Base-by-base conservation (phyloP, 228 moss, liverwort and hornwort genomes). In the Sphagnum magellanicum region DNA sequence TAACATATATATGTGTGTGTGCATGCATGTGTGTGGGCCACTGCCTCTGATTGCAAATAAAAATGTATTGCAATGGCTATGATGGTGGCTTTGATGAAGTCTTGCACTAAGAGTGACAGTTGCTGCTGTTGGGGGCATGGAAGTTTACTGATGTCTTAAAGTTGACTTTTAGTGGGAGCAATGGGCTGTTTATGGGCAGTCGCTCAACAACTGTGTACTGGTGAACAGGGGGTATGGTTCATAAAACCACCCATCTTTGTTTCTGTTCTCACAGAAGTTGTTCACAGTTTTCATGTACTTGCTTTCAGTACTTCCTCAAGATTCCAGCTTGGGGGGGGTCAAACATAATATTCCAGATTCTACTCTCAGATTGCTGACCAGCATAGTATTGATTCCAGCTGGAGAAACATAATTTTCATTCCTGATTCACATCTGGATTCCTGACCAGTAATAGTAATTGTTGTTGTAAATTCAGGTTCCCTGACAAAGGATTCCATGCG, bases 171-270 rank as follows among this genome's bases (percentile, higher is more conserved):
- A 69, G 69, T 69, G 59, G 69, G 69, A 69, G 69, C 69, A 69
- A 49, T 69, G 69, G 69, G 69, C 69, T 16, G 69, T 69, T 17
- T 49, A 69, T 5, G 69, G 69, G 57, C 59, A 69, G 69, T 32
- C 69, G 4, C 53, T 69, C 17, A 58, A 60, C 53, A 49, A 59
- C 17, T 69, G 69, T 47, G 12, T 59, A 6, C 17, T 69, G 17
- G 69, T 69, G 51, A 69, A 69, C 53, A 57, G 59, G 48, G 53
- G 53, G 69, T 69, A 69, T 12, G 52, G 17, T 68, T 49, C 67
- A 11, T 51, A 32, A 32, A 32, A 32, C 32, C 32, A 32, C 32
- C 32, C 32, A 32, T 32, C 32, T 32, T 32, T 32, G 32, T 32
- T 32, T 32, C 32, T 32, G 32, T 32, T 32, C 32, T 32, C 32